Base-by-base conservation (phyloP, 345 rosid genomes). In the Aquilaria sinensis region DNA sequence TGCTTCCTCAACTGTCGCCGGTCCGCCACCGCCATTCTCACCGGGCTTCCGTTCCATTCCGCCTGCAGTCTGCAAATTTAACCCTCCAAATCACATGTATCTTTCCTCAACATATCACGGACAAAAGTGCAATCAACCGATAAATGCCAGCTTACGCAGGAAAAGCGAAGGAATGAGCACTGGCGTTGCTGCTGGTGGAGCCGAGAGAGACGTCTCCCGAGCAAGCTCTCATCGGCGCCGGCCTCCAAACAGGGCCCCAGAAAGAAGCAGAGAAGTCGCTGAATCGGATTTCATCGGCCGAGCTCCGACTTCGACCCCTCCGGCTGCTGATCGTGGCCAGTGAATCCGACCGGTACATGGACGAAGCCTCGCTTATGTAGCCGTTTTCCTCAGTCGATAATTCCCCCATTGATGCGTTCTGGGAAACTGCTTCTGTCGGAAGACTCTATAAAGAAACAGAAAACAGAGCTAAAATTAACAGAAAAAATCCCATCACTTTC, bases 11-110 rank as follows among this genome's bases (percentile, higher is more conserved):
- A 16, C 33, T 15, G 57, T 51, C 53, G 61, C 65, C 53, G 52
- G 50, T 77, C 70, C 16, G 77, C 61, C 51, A 67, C 58, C 57
- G 2, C 70, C 85, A 77, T 77, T 65, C 78, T 72, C 31, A 67
- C 80, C 0, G 81, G 85, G 62, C 85, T 80, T 58, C 80, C 73
- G 37, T 37, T 70, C 85, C 85, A 77, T 32, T 80, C 80, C 1
- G 71, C 29, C 52, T 73, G 58, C 59, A 80, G 58, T 72, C 85
- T 80, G 63, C 64, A 49, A 33, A 41, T 12, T 9, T 41, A 8
- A 47, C 65, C 62, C 31, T 9, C 5, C 43, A 5, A 37, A 37
- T 4, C 43, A 37, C 43, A 37, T 23, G 23, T 1, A 23, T 23
- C 23, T 23, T 23, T 23, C 23, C 23, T 23, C 23, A 23, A 23